Conservation (phyloP, 352 stramenopile genomes). For the Pythium monospermum region DNA sequence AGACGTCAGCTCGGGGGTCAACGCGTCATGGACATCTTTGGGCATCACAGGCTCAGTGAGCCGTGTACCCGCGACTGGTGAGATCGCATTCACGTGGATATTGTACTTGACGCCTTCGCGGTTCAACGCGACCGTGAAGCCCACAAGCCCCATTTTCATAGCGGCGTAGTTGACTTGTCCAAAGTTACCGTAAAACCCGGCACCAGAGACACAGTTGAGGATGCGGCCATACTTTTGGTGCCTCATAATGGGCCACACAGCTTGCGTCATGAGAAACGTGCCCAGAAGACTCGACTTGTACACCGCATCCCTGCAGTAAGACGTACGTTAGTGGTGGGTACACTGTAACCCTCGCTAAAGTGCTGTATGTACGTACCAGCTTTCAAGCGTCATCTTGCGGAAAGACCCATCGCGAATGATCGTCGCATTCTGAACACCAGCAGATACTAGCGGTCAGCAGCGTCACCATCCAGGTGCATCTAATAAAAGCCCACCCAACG, state of each 20-base stretch:
- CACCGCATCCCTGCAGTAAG: conserved; percentile 44
- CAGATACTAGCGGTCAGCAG: not conserved
- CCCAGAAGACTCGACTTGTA: conserved; percentile 55
- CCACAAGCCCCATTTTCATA: conserved; percentile 72
- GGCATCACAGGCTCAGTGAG: conserved; percentile 66
- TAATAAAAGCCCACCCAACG: conserved; percentile 1
- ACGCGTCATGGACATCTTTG: conserved; percentile 43
- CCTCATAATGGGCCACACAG: conserved; percentile 66
- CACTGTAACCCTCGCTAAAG: not conserved
- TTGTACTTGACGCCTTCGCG: conserved; percentile 80
- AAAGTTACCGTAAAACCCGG: conserved; percentile 74
- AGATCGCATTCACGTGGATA: conserved; percentile 67
- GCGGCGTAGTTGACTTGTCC: conserved; percentile 73
- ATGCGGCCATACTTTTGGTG: conserved; percentile 68
- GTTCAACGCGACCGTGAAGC: conserved; percentile 63
- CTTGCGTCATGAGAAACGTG: conserved; percentile 58
- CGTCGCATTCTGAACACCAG: conserved; percentile 44
- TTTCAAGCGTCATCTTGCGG: conserved; percentile 60
- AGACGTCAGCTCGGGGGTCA: conserved; percentile 59
- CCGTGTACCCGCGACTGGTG: conserved; percentile 54
- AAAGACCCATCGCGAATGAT: conserved; percentile 72
- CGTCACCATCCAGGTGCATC: not conserved
- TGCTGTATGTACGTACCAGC: conserved; percentile 46
- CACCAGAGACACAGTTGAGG: conserved; percentile 60
- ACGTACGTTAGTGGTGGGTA: not conserved